phyloP scores from a whole-genome alignment of 129 eudicot genomes.

The Centella asiatica region DNA sequence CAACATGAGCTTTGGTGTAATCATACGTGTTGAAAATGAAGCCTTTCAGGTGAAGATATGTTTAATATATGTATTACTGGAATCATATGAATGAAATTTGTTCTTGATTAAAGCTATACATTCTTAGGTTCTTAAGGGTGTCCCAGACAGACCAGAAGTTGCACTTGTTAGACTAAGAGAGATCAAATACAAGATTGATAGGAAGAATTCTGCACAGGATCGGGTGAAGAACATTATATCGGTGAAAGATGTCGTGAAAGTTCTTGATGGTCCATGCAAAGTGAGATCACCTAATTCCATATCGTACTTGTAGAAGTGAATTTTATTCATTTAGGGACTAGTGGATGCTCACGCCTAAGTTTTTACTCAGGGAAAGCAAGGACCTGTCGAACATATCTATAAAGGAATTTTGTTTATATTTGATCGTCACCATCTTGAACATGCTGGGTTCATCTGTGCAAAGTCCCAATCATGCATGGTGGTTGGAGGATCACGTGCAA shows the following conservation, averaged over 20 bases:
- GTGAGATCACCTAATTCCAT: constrained; percentile 20
- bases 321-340: background rate
- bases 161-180: constrained; percentile 83
- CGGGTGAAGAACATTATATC: constrained; percentile 55
- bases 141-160: constrained; percentile 90
- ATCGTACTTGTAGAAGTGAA: background rate
- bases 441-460: constrained; percentile 98
- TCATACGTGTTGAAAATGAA: constrained; percentile 95
- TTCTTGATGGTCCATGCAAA: constrained; percentile 86
- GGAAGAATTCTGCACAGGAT: constrained; percentile 62
- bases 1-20: constrained; percentile 79
- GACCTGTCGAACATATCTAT: constrained; percentile 84
- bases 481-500: constrained; percentile 80
- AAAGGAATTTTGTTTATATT: constrained; percentile 64
- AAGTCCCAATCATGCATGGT: constrained; percentile 70
- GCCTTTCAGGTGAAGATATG: constrained; percentile 79
- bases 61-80: background rate
- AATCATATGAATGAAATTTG: background rate
- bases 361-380: constrained; percentile 77
- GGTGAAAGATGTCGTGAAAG: constrained; percentile 87
- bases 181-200: constrained; percentile 77
- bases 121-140: constrained; percentile 79
- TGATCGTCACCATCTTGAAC: constrained; percentile 97
- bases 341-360: background rate
- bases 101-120: constrained; percentile 10